Base-by-base conservation (phyloP, 108 stramenopile genomes). In the Heterococcus sp. region DNA sequence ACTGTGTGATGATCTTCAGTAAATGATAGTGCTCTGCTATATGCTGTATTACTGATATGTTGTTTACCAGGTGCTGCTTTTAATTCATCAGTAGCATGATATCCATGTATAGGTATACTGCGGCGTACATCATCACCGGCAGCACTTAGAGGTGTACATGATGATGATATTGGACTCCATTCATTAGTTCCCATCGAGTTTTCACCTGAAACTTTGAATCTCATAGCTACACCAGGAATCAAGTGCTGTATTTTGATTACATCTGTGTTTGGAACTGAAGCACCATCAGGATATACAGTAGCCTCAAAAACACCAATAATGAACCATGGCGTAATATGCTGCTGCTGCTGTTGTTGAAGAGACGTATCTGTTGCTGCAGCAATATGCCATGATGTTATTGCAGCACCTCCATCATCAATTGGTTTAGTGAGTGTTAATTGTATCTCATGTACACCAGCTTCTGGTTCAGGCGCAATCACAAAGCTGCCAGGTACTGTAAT, bases 131-230 rank as follows among this genome's bases (percentile, higher is more conserved):
- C 29, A 14, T 14, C 33, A 37, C 21, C 29, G 32, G 70, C 33
- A 37, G 33, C 5, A 5, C 2, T n/a, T 35, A 3, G 11, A n/a
- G 70, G 70, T 3, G 5, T 31, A 5, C 11, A 11, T 11, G 32
- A 5, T 3, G 28, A 26, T 21, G 2, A n/a, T 2, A 3, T 71
- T 11, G 26, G 29, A 2, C 14, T 71, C 76, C 46, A 58, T 8
- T 58, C 46, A 21, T 21, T 58, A 21, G 46, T 58, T 8, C 76
- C 76, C 29, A 78, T 26, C 14, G 36, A 27, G 40, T 78, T 78
- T 63, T 78, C 69, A 14, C 69, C 76, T 58, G 69, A 78, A 32
- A 67, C 76, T 29, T 35, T 58, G 71, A 78, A 78, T 36, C 35
- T 32, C 35, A 71, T 63, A 1, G 69, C 31, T 2, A 78, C 76